These are phyloP conservation scores for Entomophthora muscae DNA, from an alignment of 371 early-diverging fungal genomes.

Conservation along the genomic window DNA sequence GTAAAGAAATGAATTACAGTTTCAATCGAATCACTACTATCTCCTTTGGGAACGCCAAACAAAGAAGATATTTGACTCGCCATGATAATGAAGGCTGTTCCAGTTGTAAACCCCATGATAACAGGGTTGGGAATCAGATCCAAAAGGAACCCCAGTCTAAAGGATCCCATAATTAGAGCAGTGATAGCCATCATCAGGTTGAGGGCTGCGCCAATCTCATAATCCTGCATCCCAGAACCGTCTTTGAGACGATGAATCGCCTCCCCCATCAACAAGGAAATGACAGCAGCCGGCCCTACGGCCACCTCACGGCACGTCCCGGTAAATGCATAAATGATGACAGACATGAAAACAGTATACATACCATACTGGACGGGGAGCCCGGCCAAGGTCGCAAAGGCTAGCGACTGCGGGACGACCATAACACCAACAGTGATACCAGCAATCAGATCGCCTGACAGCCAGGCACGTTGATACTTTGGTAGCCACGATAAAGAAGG, in stretches of 20 bases:
- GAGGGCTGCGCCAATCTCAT: neutral
- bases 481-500: slow-evolving; percentile 14
- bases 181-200: neutral
- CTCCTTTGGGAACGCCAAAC: neutral
- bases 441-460: slow-evolving; percentile 63
- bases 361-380: slow-evolving; percentile 67
- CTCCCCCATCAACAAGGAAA: slow-evolving; percentile 47
- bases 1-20: slow-evolving; percentile 17
- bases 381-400: slow-evolving; percentile 60
- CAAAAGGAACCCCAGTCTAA: neutral
- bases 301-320: slow-evolving; percentile 69
- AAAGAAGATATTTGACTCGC: neutral
- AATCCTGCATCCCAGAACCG: neutral
- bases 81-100: neutral
- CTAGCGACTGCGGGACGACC: slow-evolving; percentile 71
- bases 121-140: neutral
- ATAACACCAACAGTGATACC: slow-evolving; percentile 73
- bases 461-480: slow-evolving; percentile 34
- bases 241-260: slow-evolving; percentile 30
- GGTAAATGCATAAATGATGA: slow-evolving; percentile 47
- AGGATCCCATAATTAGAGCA: neutral
- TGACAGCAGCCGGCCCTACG: slow-evolving; percentile 72
- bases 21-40: too few relatives aligned
- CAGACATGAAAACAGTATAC: slow-evolving; percentile 55
- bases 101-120: neutral